Evolutionary conservation across 176 grass and related monocot species (phyloP).

Genomic region (Rhipidocladum racemiflorum): DNA sequence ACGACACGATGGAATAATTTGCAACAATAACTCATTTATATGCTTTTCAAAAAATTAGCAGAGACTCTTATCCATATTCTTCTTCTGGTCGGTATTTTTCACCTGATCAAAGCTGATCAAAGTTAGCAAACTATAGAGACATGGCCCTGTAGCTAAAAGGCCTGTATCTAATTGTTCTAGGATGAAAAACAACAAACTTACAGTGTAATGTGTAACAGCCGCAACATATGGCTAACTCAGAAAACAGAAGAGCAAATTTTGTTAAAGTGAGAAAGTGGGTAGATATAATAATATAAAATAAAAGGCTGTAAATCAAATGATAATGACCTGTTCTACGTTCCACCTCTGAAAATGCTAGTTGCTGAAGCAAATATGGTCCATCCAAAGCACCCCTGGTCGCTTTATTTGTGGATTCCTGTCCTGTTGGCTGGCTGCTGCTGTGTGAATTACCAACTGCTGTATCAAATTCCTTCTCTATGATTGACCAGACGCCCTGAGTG

Average conservation of each 20-base stretch:
- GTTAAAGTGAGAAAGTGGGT: background rate
- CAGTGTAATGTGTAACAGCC: background rate
- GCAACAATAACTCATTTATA: background rate
- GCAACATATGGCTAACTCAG: background rate
- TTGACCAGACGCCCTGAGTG: conserved; percentile 49
- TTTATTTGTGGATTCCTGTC: background rate
- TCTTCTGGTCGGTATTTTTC: background rate
- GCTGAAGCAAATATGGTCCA: conserved; percentile 26
- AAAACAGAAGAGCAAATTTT: background rate
- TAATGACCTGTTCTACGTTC: conserved; percentile 53
- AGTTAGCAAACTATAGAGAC: background rate
- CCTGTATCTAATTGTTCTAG: background rate
- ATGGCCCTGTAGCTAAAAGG: background rate
- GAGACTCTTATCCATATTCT: background rate
- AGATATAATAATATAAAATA: conserved; percentile 1
- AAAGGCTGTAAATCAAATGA: conserved; percentile 6
- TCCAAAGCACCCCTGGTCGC: background rate
- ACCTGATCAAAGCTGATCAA: background rate
- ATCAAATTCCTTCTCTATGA: conserved; percentile 56
- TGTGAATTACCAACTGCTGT: background rate
- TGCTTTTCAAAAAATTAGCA: background rate
- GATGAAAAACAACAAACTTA: background rate
- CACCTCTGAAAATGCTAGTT: conserved; percentile 52
- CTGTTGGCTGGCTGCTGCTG: background rate
- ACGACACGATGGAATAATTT: background rate